These are phyloP conservation scores for Beverwykella pulmonaria DNA, from an alignment of 495 filamentous ascomycete species.

Conservation along the genomic window DNA sequence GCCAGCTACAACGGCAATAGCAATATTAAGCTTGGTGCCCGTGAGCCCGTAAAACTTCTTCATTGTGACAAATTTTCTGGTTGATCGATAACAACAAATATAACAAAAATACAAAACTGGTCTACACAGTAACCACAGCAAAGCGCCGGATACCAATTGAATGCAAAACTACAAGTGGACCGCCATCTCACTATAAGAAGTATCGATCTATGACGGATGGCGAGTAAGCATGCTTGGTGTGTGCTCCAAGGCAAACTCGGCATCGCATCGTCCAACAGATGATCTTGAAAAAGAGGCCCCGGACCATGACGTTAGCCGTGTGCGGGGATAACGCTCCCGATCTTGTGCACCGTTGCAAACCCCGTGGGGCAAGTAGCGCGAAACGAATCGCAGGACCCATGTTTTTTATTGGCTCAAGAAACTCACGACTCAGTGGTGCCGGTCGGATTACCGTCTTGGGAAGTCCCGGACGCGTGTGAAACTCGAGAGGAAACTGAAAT, in stretches of 20 bases:
- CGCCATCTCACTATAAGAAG: background rate
- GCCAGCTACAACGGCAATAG: slow-evolving; percentile 68
- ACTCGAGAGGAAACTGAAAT: background rate
- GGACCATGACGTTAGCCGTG: slow-evolving; percentile 4
- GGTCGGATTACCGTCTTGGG: background rate
- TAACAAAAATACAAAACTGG: background rate
- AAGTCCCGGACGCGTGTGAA: background rate
- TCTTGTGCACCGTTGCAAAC: slow-evolving; percentile 1
- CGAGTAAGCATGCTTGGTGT: background rate
- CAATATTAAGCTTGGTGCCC: slow-evolving; percentile 66
- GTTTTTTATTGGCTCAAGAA: background rate
- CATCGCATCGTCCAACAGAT: background rate
- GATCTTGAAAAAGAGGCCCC: slow-evolving; percentile 1
- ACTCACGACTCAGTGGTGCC: background rate
- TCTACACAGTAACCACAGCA: background rate
- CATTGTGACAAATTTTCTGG: slow-evolving; percentile 7
- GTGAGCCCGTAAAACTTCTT: slow-evolving; percentile 61
- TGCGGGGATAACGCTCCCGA: slow-evolving; percentile 15
- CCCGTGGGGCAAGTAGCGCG: slow-evolving; percentile 21
- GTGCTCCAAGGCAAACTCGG: background rate
- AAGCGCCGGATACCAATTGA: background rate
- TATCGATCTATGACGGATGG: background rate
- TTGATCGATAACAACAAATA: background rate
- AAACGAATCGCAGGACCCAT: background rate
- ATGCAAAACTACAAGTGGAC: background rate